Percentiles rank a stretch among this genome's conserved stretches.
Evolutionary conservation across 73 alveolate species (phyloP).

Genomic region (Uronychia setigera): DNA sequence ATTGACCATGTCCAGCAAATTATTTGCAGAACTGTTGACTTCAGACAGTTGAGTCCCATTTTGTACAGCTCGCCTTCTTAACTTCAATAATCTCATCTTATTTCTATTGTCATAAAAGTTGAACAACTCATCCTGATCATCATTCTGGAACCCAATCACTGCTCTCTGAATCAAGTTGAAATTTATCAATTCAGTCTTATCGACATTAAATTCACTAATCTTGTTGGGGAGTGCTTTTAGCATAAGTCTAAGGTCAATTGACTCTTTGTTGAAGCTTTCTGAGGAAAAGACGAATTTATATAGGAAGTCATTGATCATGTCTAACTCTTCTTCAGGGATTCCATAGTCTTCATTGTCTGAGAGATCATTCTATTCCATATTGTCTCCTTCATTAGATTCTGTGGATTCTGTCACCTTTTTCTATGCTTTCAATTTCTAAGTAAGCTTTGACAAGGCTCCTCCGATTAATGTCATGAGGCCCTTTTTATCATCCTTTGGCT

Average conservation of each 20-base stretch:
- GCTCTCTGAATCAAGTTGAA: constrained; percentile 37
- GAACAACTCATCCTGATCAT: constrained; percentile 62
- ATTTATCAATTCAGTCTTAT: constrained; percentile 36
- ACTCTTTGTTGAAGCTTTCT: constrained; percentile 35
- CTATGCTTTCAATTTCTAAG: constrained; percentile 17
- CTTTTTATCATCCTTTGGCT: constrained; percentile 10
- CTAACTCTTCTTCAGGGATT: constrained; percentile 46
- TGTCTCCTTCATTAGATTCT: constrained; percentile 17
- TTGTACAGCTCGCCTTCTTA: constrained; percentile 19
- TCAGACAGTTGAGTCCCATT: too few relatives aligned
- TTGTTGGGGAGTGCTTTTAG: constrained; percentile 45
- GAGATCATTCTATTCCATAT: background rate
- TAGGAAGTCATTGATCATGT: constrained; percentile 39
- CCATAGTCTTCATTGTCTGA: background rate
- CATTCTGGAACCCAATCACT: constrained; percentile 55
- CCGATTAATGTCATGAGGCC: constrained; percentile 14
- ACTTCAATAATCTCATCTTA: constrained; percentile 31
- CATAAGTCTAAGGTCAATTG: constrained; percentile 29
- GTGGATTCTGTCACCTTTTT: constrained; percentile 31
- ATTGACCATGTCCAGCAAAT: too few relatives aligned
- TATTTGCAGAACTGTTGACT: too few relatives aligned
- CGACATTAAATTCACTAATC: constrained; percentile 22
- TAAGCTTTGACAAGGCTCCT: constrained; percentile 2
- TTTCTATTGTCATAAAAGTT: constrained; percentile 34
- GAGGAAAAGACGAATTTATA: constrained; percentile 33